Evolutionary conservation across 2,329 filamentous ascomycete species (phyloP).

Genomic region (Fusarium sp.): DNA sequence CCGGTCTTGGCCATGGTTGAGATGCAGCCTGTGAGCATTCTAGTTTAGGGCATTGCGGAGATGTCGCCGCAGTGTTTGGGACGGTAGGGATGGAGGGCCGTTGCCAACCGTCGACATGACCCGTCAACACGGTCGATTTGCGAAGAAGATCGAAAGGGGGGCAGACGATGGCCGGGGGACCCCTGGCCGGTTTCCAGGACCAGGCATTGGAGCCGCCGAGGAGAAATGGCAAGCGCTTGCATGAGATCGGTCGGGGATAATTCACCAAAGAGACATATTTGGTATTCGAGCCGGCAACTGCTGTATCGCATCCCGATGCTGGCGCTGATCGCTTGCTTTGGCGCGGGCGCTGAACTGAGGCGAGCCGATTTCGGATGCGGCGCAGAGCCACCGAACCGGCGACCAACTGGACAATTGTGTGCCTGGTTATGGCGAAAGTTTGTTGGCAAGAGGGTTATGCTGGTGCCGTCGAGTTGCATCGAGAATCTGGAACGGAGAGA

Average conservation of each 20-base stretch:
- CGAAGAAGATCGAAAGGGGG: slow-evolving; percentile 37
- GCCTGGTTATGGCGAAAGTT: neutral
- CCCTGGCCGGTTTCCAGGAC: slow-evolving; percentile 6
- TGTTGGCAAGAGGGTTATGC: neutral
- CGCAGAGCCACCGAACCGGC: neutral
- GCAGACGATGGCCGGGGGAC: slow-evolving; percentile 8
- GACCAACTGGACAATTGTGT: neutral
- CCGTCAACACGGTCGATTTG: slow-evolving; percentile 37
- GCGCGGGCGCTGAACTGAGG: slow-evolving; percentile 31
- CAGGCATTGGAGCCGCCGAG: slow-evolving; percentile 13
- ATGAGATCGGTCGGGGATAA: slow-evolving; percentile 40
- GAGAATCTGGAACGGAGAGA: neutral
- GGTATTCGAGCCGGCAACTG: slow-evolving; percentile 31
- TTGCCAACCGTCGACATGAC: slow-evolving; percentile 9
- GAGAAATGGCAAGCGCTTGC: slow-evolving; percentile 27
- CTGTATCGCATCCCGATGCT: slow-evolving; percentile 38
- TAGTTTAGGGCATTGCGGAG: slow-evolving; percentile 17
- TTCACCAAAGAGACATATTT: slow-evolving; percentile 36
- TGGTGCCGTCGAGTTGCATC: slow-evolving; percentile 6
- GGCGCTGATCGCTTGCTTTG: slow-evolving; percentile 36
- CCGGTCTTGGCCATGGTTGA: slow-evolving; percentile 10
- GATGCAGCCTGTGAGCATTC: slow-evolving; percentile 12
- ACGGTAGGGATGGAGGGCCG: slow-evolving; percentile 10
- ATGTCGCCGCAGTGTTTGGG: neutral
- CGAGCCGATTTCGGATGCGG: slow-evolving; percentile 28